Evolutionary conservation across 257 asterid species (phyloP).

Genomic region (Solanum gracilifrons): DNA sequence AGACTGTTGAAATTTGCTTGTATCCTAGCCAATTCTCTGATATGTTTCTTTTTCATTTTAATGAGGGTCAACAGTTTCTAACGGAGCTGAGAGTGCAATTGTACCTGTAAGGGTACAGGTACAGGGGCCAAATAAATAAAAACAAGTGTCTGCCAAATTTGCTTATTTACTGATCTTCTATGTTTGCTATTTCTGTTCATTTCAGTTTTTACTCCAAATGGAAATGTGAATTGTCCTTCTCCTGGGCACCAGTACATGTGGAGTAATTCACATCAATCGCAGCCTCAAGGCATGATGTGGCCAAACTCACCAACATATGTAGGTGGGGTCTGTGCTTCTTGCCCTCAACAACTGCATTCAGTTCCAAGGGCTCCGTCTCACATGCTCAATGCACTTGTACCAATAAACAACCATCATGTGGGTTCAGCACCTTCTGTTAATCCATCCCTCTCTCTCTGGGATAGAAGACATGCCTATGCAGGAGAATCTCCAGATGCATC

Average conservation of each 20-base stretch:
- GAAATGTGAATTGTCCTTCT: constrained; percentile 77
- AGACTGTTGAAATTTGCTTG: not conserved
- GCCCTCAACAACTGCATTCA: constrained; percentile 64
- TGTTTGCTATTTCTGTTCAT: constrained; percentile 2
- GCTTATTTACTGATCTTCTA: constrained; percentile 4
- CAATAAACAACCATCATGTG: constrained; percentile 68
- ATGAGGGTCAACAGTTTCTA: not conserved
- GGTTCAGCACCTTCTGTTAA: constrained; percentile 94
- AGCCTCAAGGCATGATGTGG: constrained; percentile 64
- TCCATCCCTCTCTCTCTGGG: constrained; percentile 83
- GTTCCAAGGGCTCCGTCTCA: constrained; percentile 68
- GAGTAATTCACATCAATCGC: constrained; percentile 65
- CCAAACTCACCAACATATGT: constrained; percentile 73
- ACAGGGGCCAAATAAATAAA: not conserved
- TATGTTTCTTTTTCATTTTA: not conserved
- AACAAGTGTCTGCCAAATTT: not conserved
- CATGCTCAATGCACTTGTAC: constrained; percentile 48
- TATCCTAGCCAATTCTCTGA: not conserved
- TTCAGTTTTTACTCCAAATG: constrained; percentile 69
- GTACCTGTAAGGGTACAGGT: not conserved
- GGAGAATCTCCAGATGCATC: constrained; percentile 88
- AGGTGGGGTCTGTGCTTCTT: constrained; percentile 54
- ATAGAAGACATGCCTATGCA: constrained; percentile 53
- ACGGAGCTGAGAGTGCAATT: not conserved
- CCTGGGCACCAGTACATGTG: constrained; percentile 83